Percentiles rank a stretch among this genome's conserved stretches.
These are phyloP conservation scores for Firmiana major DNA, from an alignment of 345 rosid genomes.

Conservation along the genomic window DNA sequence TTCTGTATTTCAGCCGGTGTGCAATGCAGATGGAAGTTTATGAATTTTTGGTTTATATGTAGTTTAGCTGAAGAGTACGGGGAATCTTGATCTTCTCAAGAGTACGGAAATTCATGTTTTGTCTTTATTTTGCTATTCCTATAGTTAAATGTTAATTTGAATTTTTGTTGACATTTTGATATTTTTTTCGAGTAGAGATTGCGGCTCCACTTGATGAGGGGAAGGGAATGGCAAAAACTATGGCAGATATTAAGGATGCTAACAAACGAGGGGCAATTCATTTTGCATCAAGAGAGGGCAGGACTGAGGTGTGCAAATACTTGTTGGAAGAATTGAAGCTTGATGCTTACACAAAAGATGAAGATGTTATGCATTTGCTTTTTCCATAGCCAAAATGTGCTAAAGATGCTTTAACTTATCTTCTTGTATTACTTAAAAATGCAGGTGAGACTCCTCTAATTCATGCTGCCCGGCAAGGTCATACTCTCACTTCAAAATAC, in stretches of 20 bases:
- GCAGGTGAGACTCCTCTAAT: slow-evolving; percentile 89
- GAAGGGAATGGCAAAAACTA: slow-evolving; percentile 52
- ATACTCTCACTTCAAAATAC: slow-evolving; percentile 64
- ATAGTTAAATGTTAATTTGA: background rate
- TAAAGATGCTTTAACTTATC: background rate
- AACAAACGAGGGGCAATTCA: slow-evolving; percentile 94
- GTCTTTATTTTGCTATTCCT: background rate
- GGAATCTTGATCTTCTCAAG: slow-evolving; percentile 82
- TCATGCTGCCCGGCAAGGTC: slow-evolving; percentile 93
- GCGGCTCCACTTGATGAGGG: slow-evolving; percentile 82
- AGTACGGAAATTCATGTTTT: slow-evolving; percentile 39
- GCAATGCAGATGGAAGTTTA: slow-evolving; percentile 32
- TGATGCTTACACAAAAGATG: slow-evolving; percentile 60
- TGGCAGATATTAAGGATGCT: slow-evolving; percentile 81
- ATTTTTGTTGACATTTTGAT: background rate
- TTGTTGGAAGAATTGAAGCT: slow-evolving; percentile 78
- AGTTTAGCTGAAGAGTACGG: slow-evolving; percentile 38
- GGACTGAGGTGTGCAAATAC: slow-evolving; percentile 73
- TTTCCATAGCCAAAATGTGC: background rate
- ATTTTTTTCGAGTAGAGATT: slow-evolving; percentile 35
- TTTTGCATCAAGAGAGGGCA: slow-evolving; percentile 89
- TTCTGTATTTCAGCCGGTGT: background rate
- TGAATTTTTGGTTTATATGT: slow-evolving; percentile 52
- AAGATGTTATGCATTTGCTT: slow-evolving; percentile 51
- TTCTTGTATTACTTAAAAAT: slow-evolving; percentile 19